Evolutionary conservation across 805 yeast genomes (phyloP).

Genomic region (Pichia cabralensis): DNA sequence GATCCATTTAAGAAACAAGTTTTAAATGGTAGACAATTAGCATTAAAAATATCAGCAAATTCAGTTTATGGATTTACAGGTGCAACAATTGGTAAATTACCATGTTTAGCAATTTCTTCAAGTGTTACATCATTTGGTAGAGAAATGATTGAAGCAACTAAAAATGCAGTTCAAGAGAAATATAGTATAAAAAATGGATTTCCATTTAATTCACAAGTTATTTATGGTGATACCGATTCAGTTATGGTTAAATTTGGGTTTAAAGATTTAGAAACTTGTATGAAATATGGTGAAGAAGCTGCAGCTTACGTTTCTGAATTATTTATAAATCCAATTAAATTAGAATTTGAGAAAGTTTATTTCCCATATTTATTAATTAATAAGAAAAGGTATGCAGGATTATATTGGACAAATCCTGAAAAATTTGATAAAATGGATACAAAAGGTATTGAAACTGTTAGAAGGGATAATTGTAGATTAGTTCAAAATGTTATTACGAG

Average conservation of each 20-base stretch:
- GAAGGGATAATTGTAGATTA: constrained; percentile 93
- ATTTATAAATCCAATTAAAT: constrained; percentile 78
- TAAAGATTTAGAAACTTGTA: constrained; percentile 67
- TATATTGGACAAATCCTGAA: constrained; percentile 91
- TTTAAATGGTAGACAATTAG: constrained; percentile 93
- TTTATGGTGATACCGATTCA: constrained; percentile 98
- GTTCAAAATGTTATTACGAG: constrained; percentile 93
- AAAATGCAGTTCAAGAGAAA: constrained; percentile 69
- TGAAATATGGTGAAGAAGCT: constrained; percentile 90
- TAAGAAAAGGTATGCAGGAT: constrained; percentile 94
- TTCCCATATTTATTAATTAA: constrained; percentile 90
- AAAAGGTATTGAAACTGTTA: constrained; percentile 95
- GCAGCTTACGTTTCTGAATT: constrained; percentile 76
- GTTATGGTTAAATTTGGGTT: constrained; percentile 98
- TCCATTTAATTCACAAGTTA: constrained; percentile 77
- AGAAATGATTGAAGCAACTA: constrained; percentile 91
- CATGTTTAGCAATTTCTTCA: constrained; percentile 93
- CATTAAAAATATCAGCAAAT: constrained; percentile 92
- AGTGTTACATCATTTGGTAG: constrained; percentile 95
- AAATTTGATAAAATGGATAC: constrained; percentile 96
- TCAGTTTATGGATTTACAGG: constrained; percentile 99
- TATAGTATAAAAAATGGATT: constrained; percentile 78
- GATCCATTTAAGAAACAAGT: constrained; percentile 94
- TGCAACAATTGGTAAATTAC: constrained; percentile 94
- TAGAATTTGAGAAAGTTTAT: constrained; percentile 95